Evolutionary conservation across 306 rosid genomes (phyloP).

Genomic region (Alnus rubra): DNA sequence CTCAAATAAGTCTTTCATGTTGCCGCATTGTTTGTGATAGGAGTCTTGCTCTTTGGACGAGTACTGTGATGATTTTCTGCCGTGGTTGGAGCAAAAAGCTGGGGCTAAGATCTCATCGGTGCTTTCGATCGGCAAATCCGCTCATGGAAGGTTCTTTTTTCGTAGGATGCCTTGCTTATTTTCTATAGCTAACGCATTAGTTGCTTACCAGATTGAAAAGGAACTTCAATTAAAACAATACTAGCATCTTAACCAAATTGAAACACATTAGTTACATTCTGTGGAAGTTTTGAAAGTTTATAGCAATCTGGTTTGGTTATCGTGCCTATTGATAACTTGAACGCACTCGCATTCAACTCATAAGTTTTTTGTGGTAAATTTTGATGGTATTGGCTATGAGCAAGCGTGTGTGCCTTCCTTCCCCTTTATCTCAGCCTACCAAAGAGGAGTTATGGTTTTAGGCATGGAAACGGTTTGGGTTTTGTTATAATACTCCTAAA

Average conservation of each 20-base stretch:
- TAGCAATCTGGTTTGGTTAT: not conserved
- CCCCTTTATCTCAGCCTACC: not conserved
- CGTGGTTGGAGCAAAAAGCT: slow-evolving; percentile 70
- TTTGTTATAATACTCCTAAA: not conserved
- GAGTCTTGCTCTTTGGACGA: slow-evolving; percentile 21
- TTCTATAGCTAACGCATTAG: not conserved
- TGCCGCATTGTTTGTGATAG: slow-evolving; percentile 1
- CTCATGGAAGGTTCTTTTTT: slow-evolving; percentile 48
- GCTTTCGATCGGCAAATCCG: slow-evolving; percentile 60
- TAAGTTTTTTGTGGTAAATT: not conserved
- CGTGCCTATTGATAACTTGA: not conserved
- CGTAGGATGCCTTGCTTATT: not conserved
- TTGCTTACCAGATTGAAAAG: not conserved
- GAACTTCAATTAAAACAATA: not conserved
- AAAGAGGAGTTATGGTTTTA: not conserved
- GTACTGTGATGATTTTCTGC: slow-evolving; percentile 48
- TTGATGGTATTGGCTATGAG: not conserved
- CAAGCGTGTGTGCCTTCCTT: not conserved
- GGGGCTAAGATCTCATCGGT: slow-evolving; percentile 47
- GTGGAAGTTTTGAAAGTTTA: not conserved
- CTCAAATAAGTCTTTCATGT: not conserved
- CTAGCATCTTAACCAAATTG: not conserved
- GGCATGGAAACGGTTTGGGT: not conserved
- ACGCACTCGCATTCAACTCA: not conserved
- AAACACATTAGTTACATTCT: not conserved